Conservation (phyloP, 306 rosid genomes). For the Malus domestica region DNA sequence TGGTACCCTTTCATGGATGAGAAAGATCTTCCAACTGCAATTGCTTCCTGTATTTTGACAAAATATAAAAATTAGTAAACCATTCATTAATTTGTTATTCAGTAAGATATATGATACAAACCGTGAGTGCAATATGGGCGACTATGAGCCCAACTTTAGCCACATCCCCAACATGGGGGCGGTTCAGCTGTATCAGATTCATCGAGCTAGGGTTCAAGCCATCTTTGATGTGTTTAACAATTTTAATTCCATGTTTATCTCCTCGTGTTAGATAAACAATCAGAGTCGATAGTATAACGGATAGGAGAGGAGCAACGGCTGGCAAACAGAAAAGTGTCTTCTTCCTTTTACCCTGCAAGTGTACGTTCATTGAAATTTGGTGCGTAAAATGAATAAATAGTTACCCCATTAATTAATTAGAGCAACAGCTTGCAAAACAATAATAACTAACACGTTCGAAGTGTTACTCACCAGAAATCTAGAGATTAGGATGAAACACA, state of each 20-base stretch:
- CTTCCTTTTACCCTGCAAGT: constrained; percentile 48
- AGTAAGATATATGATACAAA: constrained; percentile 12
- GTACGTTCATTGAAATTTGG: not conserved
- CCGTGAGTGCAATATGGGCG: constrained; percentile 75
- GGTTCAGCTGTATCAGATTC: constrained; percentile 37
- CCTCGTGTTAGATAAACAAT: constrained; percentile 54
- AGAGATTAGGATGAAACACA: constrained; percentile 50
- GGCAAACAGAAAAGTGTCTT: constrained; percentile 75
- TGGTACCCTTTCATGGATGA: constrained; percentile 71
- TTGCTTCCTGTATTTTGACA: constrained; percentile 49
- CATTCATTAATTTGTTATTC: not conserved
- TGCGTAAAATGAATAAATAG: not conserved
- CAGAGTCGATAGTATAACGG: constrained; percentile 57
- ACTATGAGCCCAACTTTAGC: constrained; percentile 55
- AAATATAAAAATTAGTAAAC: not conserved
- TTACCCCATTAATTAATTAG: not conserved
- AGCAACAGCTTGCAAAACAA: not conserved
- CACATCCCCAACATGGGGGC: constrained; percentile 38
- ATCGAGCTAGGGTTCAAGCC: constrained; percentile 78
- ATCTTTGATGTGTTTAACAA: constrained; percentile 66
- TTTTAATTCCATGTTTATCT: constrained; percentile 60
- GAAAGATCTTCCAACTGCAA: constrained; percentile 86
- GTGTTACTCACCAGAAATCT: constrained; percentile 52
- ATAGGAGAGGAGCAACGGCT: constrained; percentile 64
- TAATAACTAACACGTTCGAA: not conserved